Base-by-base conservation (phyloP, 306 rosid species). In the Abrus pulchellus region DNA sequence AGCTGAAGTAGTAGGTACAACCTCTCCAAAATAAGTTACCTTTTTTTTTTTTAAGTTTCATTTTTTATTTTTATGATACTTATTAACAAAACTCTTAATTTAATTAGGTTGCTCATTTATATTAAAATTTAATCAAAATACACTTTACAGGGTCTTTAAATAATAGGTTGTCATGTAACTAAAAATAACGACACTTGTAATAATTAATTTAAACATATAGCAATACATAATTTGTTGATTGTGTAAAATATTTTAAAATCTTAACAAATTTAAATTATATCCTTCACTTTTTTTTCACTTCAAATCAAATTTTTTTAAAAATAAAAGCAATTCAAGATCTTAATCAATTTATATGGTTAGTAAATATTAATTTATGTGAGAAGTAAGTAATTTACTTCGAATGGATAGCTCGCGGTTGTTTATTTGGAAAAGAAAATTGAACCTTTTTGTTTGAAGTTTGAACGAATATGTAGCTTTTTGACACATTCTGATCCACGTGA, bases 401-500 rank as follows among this genome's bases (percentile, higher is more conserved):
- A 4, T 56, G 5, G 12, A 7, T 52, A 33, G 8, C 48, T 45
- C 0, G 1, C 5, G 6, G 5, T 57, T 7, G 1, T 9, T 53
- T 13, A 9, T 20, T 1, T 1, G 14, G 5, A 40, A 12, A 69
- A 43, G 2, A 70, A 20, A 20, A 20, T 20, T 20, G 20, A 20
- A 36, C 60, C 7, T 47, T 27, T 5, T 1, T 7, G 45, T 45
- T 32, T 61, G 34, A 13, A 2, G 13, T 61, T 32, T 33, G 43
- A 63, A 36, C 10, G 49, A 64, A 6, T 64, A 36, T n/a, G 47
- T 5, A 12, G 2, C 45, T 38, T 64, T 44, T 64, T n/a, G 72
- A 70, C 83, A 64, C 68, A n/a, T 33, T 57, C 10, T 57, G 40
- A 14, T 53, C 48, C n/a, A 70, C 30, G 69, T 71, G 14, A 71